Evolutionary conservation across 1,284 basidiomycete genomes (phyloP), one percentile per base, ranked within the genome.

Genomic region (Microbotryum intermedium): DNA sequence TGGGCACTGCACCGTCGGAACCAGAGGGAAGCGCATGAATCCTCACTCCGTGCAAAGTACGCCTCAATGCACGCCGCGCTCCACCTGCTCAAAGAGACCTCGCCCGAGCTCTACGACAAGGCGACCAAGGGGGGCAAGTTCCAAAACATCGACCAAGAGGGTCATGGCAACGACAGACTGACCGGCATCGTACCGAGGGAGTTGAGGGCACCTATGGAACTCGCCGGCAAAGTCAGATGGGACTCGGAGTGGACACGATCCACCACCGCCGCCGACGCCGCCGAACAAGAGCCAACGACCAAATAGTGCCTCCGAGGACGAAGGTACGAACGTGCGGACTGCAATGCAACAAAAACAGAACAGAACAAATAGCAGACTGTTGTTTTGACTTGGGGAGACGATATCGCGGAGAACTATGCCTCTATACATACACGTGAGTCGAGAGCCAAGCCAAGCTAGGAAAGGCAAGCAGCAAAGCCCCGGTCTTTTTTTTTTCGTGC

Each of bases 1-100:
- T 97, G 88, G 87, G 77, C 86, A 57, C 80, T 97, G 23, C 84
- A 87, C 76, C 81, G 84, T 69, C 82, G 90, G 42, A 84, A 87
- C 70, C 70, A 84, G 59, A 82, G 90, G 51, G 83, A 86, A 73
- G 77, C 78, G 69, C 81, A 86, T 48, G 28, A 29, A 1, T 45
- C 34, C 20, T 62, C 65, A 29, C 60, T 72, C 44, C 30, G 54
- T 16, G 57, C 56, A 45, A 66, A 70, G 57, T 68, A 69, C 61
- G 48, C 50, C 21, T 29, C 55, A 4, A 68, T 72, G 65, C 59
- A 65, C 20, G 10, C 34, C 7, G 71, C 71, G 9, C 57, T 68
- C 51, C 64, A 66, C 50, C 56, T 70, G n/a, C 66, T 72, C 44
- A 61, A 70, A 44, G 23, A 61, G 50, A 69, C 65, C 26, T 58